Evolutionary conservation across 371 early-diverging fungal genomes (phyloP), one percentile per base, ranked within the genome.

Genomic region (Mortierella sp.): DNA sequence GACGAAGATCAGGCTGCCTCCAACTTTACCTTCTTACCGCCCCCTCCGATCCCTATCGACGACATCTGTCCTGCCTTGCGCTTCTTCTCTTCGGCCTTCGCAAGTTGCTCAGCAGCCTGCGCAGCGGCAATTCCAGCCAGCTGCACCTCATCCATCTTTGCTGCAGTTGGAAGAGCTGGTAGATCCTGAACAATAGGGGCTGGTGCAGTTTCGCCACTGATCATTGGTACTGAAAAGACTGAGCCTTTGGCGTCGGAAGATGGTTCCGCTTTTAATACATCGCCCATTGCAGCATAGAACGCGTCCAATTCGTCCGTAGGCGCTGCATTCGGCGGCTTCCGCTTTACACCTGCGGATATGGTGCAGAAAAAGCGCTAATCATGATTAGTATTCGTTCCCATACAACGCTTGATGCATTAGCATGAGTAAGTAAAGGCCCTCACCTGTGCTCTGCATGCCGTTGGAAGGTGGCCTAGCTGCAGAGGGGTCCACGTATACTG

Each of bases 61-160:
- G 56, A 21, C 19, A 50, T 24, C 12, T 41, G 55, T 30, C 61
- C 78, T 17, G 61, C 78, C 23, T 76, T 76, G 1, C 70, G 64
- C 30, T 65, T 76, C 58, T 64, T 69, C 28, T 76, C 78, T 21
- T 65, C 66, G 3, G 63, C 57, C 30, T 65, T 76, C 9, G 78
- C 78, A 19, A 76, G 47, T 24, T 76, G 78, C 28, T 76, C 78
- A 0, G 78, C 78, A 4, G 70, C 78, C 17, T 70, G 70, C 15
- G 78, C 78, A 28, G 78, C 78, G 6, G 78, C 78, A 11, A 76
- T 69, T 6, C 78, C 78, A 27, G 65, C 78, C 27, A 76, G 50
- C 26, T 76, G 70, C 8, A 49, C 62, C 39, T 76, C 44, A 42
- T 76, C 62, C 32, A 70, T 24, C 51, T 65, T 76, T 43, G 78